These are phyloP conservation scores for Penicillium sp. DNA, from an alignment of 2,329 filamentous ascomycete genomes.

Conservation along the genomic window DNA sequence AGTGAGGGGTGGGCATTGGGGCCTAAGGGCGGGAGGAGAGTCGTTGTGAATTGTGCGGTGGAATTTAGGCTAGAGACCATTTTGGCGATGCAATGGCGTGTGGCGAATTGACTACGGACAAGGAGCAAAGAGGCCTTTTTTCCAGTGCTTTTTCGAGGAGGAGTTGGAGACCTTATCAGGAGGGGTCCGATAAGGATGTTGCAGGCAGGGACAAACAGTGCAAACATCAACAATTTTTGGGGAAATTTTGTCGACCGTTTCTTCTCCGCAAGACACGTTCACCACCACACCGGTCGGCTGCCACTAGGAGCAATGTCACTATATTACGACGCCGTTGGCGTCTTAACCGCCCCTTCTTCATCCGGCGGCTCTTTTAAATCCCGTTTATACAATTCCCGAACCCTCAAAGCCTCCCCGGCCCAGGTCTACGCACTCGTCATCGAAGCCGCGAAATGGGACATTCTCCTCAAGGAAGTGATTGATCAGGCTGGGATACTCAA, in stretches of 20 bases:
- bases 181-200: too few species aligned
- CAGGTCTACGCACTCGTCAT: conserved; percentile 87
- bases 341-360: conserved; percentile 69
- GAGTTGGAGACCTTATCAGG: not conserved
- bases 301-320: conserved; percentile 73
- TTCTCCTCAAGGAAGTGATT: conserved; percentile 84
- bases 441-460: conserved; percentile 90
- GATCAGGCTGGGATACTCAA: conserved; percentile 76
- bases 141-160: not conserved
- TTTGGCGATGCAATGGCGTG: not conserved
- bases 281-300: not conserved
- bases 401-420: conserved; percentile 76
- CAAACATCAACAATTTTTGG: conserved; percentile 25
- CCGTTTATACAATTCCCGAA: conserved; percentile 74
- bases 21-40: conserved; percentile 30
- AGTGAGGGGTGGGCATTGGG: conserved; percentile 31
- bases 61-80: not conserved
- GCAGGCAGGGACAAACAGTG: conserved; percentile 28
- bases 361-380: conserved; percentile 85
- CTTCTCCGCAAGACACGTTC: not conserved
- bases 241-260: conserved; percentile 2
- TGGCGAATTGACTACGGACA: not conserved
- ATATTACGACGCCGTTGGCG: conserved; percentile 85
- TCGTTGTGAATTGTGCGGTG: conserved; percentile 15
- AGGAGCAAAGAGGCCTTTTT: too few species aligned